These are phyloP conservation scores for Ceratopteris richardii DNA, from an alignment of 75 land plant genomes.

Conservation along the genomic window DNA sequence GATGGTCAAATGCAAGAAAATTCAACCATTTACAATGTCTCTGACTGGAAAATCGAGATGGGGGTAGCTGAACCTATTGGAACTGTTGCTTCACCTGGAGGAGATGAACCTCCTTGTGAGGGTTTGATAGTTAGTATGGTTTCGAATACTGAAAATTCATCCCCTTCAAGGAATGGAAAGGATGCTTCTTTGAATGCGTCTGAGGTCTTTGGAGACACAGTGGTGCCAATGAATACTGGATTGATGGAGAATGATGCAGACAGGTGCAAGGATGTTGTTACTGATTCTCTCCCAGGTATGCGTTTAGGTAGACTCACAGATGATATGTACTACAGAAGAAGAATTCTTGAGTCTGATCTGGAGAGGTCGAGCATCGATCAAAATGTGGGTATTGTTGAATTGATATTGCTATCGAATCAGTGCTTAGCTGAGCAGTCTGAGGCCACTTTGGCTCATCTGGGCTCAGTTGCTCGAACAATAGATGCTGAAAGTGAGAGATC, in stretches of 20 bases:
- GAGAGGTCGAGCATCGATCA: background rate
- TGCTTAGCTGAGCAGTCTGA: background rate
- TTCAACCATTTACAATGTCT: background rate
- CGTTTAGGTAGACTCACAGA: too few relatives aligned
- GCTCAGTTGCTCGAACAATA: slow-evolving; percentile 3
- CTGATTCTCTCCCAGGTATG: too few relatives aligned
- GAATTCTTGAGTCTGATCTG: background rate
- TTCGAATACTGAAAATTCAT: background rate
- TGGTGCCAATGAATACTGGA: too few relatives aligned
- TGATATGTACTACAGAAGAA: too few relatives aligned
- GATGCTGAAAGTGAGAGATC: slow-evolving; percentile 4
- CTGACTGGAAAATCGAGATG: slow-evolving; percentile 1
- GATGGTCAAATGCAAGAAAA: background rate
- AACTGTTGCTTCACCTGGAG: background rate
- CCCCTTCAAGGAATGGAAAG: too few relatives aligned
- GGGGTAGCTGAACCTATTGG: background rate
- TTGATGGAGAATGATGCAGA: too few relatives aligned
- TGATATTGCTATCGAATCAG: background rate
- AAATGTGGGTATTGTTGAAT: background rate
- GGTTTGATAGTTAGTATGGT: background rate
- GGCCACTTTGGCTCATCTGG: slow-evolving; percentile 14
- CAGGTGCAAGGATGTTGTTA: too few relatives aligned
- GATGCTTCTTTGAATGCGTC: too few relatives aligned
- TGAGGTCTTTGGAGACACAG: too few relatives aligned
- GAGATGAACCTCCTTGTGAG: background rate